Evolutionary conservation across 2,329 filamentous ascomycete species (phyloP).

Genomic region (Monosporascus cannonballus): DNA sequence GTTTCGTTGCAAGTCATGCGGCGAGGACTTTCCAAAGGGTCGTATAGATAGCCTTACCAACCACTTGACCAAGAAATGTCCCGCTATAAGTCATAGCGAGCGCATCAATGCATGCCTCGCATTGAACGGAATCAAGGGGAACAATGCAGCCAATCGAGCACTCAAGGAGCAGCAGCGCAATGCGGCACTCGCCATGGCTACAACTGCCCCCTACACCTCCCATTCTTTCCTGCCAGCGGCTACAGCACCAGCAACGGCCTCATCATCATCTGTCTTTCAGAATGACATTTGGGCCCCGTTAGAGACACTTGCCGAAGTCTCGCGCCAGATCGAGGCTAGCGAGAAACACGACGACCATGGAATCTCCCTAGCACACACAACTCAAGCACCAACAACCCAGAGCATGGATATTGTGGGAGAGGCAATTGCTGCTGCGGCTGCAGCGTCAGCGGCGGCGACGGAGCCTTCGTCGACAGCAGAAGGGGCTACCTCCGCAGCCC

Average conservation of each 20-base stretch:
- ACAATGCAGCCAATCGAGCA: conserved; percentile 17
- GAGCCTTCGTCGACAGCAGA: conserved; percentile 2
- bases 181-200: conserved; percentile 5
- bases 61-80: conserved; percentile 83
- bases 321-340: conserved; percentile 66
- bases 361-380: conserved; percentile 5
- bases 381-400: conserved; percentile 5
- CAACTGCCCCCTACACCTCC: conserved; percentile 5
- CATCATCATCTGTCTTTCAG: conserved; percentile 32
- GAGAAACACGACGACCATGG: conserved; percentile 51
- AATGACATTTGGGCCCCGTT: conserved; percentile 70
- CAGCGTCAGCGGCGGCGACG: background rate
- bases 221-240: conserved; percentile 1
- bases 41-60: conserved; percentile 75
- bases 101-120: conserved; percentile 69
- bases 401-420: conserved; percentile 3
- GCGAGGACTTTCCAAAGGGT: conserved; percentile 85
- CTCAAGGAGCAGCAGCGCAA: conserved; percentile 1
- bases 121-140: conserved; percentile 61
- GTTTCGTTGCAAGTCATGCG: conserved; percentile 83
- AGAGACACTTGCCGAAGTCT: conserved; percentile 83
- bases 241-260: conserved; percentile 12
- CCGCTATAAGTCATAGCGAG: conserved; percentile 67
- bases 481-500: conserved; percentile 17
- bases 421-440: background rate